Evolutionary conservation across 177 flowering plant species (phyloP).

Genomic region (Vitis hybrid): DNA sequence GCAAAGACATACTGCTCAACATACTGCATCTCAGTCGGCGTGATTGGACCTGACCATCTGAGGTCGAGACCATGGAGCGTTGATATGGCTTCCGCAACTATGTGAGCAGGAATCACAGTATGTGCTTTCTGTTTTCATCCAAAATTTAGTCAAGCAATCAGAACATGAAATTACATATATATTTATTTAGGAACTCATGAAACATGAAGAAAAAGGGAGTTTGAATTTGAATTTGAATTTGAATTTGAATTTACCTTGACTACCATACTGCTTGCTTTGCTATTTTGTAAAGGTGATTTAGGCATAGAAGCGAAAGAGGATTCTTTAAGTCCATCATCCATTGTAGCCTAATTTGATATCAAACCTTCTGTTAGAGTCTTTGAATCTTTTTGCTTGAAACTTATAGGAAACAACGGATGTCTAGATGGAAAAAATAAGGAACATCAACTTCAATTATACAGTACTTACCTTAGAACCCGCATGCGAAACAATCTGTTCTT

Average conservation of each 20-base stretch:
- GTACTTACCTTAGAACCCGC: constrained; percentile 37
- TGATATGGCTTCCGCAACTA: constrained; percentile 82
- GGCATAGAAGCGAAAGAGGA: constrained; percentile 35
- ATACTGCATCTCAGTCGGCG: constrained; percentile 73
- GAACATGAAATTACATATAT: background rate
- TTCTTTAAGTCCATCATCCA: constrained; percentile 37
- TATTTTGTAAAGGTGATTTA: constrained; percentile 42
- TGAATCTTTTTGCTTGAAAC: background rate
- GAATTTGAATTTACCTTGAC: constrained; percentile 48
- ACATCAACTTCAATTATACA: background rate
- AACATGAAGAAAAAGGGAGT: background rate
- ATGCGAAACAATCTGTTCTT: constrained; percentile 27
- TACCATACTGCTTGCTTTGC: constrained; percentile 77
- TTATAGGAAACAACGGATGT: background rate
- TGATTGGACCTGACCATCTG: constrained; percentile 89
- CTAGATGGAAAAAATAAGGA: background rate
- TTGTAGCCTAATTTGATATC: constrained; percentile 27
- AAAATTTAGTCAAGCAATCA: background rate
- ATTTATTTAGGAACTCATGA: background rate
- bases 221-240: background rate
- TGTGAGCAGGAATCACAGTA: constrained; percentile 70
- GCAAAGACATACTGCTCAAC: constrained; percentile 77
- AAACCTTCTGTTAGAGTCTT: constrained; percentile 7
- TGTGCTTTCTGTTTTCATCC: constrained; percentile 55
- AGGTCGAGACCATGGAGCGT: constrained; percentile 71